These are phyloP conservation scores for Byssochlamys sp. DNA, from an alignment of 2,329 filamentous ascomycete genomes.

Conservation along the genomic window DNA sequence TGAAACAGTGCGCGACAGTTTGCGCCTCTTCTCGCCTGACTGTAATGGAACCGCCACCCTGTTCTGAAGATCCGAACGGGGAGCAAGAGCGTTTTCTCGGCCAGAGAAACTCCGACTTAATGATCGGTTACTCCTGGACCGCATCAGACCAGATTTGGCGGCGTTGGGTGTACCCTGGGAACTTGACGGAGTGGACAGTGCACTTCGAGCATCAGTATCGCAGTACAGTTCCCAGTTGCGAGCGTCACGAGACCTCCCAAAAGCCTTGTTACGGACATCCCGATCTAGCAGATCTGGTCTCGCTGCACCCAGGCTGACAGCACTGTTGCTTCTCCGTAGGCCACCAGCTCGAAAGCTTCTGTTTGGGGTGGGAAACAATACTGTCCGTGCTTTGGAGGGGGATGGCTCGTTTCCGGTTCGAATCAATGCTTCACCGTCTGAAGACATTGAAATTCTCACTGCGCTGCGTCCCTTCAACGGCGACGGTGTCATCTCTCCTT, in stretches of 20 bases:
- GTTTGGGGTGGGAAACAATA: conserved; percentile 36
- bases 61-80: conserved; percentile 37
- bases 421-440: conserved; percentile 84
- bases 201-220: conserved; percentile 67
- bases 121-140: conserved; percentile 55
- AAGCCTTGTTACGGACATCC: conserved; percentile 38
- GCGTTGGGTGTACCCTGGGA: conserved; percentile 56
- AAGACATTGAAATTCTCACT: conserved; percentile 69
- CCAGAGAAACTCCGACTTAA: conserved; percentile 41
- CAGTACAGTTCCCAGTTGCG: conserved; percentile 87
- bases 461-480: conserved; percentile 36
- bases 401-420: conserved; percentile 63
- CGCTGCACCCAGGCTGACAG: conserved; percentile 50
- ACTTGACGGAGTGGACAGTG: conserved; percentile 70
- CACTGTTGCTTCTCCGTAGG: conserved; percentile 63
- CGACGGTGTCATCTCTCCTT: conserved; percentile 32
- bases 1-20: conserved; percentile 51
- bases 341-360: conserved; percentile 43
- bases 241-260: conserved; percentile 74
- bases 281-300: conserved; percentile 43
- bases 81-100: conserved; percentile 42
- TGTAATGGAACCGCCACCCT: conserved; percentile 41
- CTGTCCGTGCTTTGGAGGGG: conserved; percentile 47
- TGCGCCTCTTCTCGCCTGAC: conserved; percentile 49
- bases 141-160: conserved; percentile 69